Conservation (phyloP, 805 yeast genomes). For the Nakazawaea molendinolei region DNA sequence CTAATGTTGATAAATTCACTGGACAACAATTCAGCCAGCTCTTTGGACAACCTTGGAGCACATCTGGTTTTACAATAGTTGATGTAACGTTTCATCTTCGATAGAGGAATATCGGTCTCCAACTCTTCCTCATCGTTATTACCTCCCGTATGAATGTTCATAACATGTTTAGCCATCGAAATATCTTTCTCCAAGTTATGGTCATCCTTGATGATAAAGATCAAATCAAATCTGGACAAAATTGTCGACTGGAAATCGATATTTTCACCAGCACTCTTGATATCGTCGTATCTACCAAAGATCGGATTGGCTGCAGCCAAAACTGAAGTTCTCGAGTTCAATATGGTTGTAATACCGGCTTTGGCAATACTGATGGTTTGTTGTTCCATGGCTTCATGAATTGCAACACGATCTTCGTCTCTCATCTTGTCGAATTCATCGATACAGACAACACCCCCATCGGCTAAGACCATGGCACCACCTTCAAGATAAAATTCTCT, state of each 20-base stretch:
- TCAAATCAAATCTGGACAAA: constrained; percentile 97
- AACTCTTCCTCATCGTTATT: constrained; percentile 36
- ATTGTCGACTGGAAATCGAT: constrained; percentile 97
- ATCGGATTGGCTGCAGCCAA: constrained; percentile 98
- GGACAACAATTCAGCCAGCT: constrained; percentile 84
- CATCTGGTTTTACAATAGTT: constrained; percentile 85
- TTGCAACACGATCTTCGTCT: constrained; percentile 97
- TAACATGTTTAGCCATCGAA: constrained; percentile 89
- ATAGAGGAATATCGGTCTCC: constrained; percentile 84
- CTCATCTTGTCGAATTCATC: constrained; percentile 99
- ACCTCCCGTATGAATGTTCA: constrained; percentile 88
- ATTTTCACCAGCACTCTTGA: constrained; percentile 95
- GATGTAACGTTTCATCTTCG: constrained; percentile 85
- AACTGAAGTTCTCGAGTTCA: constrained; percentile 94
- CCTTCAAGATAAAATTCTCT: constrained; percentile 95
- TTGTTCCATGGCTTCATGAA: constrained; percentile 99
- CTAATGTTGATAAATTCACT: constrained; percentile 91
- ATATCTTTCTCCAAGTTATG: constrained; percentile 83
- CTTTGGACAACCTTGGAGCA: constrained; percentile 86
- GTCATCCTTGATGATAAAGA: constrained; percentile 92
- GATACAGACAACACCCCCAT: constrained; percentile 98
- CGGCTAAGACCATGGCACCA: constrained; percentile 99
- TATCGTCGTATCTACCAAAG: constrained; percentile 93
- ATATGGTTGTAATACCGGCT: constrained; percentile 96
- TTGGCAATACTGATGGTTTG: constrained; percentile 98